Percentiles rank a stretch among this genome's conserved stretches.
phyloP scores from a whole-genome alignment of 2,329 filamentous ascomycete species.

The Sporothrix pseudoabietina region DNA sequence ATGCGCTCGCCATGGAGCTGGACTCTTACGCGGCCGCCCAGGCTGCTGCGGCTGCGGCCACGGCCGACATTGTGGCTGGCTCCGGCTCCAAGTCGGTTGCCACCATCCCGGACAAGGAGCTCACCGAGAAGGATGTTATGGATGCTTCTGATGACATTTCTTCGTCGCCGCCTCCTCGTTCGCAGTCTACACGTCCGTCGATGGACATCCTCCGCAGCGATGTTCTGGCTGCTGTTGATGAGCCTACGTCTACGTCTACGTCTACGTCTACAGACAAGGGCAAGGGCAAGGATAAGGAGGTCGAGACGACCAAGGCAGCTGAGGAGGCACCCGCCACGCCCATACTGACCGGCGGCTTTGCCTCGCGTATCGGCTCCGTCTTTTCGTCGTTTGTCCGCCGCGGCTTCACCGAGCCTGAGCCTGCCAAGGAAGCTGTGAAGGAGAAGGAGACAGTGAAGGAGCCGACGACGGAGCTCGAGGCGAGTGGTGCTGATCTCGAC shows the following conservation, averaged over 20 bases:
- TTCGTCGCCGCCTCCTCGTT: not conserved
- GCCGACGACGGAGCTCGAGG: not conserved
- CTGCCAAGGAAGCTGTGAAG: not conserved
- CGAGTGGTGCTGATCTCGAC: conserved; percentile 27
- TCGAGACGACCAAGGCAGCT: not conserved
- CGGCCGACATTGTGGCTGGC: not conserved
- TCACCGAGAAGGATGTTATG: conserved; percentile 8
- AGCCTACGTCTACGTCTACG: conserved; percentile 1
- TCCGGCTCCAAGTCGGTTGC: not conserved
- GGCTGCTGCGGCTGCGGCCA: conserved; percentile 1
- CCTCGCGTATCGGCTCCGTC: conserved; percentile 26
- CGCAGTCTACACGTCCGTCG: conserved; percentile 15
- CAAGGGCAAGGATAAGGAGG: not conserved
- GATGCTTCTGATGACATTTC: not conserved
- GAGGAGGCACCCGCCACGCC: not conserved
- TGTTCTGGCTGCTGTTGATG: not conserved
- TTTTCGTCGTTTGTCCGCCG: conserved; percentile 27
- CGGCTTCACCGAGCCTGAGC: not conserved
- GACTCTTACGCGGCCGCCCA: conserved; percentile 24
- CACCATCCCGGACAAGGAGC: conserved; percentile 21
- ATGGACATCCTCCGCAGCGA: conserved; percentile 25
- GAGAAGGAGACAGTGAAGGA: not conserved
- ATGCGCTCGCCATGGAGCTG: conserved; percentile 28
- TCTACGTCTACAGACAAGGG: conserved; percentile 1
- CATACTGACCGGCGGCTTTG: conserved; percentile 25